Conservation (phyloP, 2,329 filamentous ascomycete species). For the Pseudocercospora fuligena region DNA sequence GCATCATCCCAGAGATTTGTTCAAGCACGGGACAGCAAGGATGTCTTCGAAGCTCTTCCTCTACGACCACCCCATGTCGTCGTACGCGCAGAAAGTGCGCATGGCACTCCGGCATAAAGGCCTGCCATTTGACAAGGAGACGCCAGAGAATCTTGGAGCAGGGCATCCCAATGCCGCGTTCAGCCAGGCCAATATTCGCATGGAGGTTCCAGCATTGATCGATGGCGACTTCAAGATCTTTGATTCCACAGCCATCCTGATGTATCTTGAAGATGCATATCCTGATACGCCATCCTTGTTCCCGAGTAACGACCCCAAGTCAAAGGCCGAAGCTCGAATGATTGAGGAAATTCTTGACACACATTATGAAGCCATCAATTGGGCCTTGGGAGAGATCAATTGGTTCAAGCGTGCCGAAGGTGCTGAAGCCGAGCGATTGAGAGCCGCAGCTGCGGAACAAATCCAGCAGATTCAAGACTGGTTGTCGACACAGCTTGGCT, state of each 20-base stretch:
- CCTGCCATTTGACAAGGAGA: slow-evolving; percentile 42
- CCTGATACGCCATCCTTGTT: slow-evolving; percentile 30
- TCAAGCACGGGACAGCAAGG: neutral
- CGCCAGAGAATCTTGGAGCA: slow-evolving; percentile 44
- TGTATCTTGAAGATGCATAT: slow-evolving; percentile 39
- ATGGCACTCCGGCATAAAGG: slow-evolving; percentile 44
- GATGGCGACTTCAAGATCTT: slow-evolving; percentile 39
- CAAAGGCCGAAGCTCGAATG: slow-evolving; percentile 35
- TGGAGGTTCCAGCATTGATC: slow-evolving; percentile 43
- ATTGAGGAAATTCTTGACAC: slow-evolving; percentile 40
- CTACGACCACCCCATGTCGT: slow-evolving; percentile 39
- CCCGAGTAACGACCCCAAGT: slow-evolving; percentile 24
- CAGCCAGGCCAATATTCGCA: slow-evolving; percentile 39
- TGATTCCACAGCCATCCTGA: slow-evolving; percentile 41
- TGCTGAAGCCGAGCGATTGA: slow-evolving; percentile 31
- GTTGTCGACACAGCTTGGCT: slow-evolving; percentile 33
- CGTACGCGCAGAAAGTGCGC: slow-evolving; percentile 47
- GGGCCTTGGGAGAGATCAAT: slow-evolving; percentile 33
- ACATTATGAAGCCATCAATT: slow-evolving; percentile 41
- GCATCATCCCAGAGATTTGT: neutral
- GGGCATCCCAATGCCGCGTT: slow-evolving; percentile 36
- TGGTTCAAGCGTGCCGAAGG: slow-evolving; percentile 35
- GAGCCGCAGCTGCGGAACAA: slow-evolving; percentile 35
- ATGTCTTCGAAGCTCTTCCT: slow-evolving; percentile 32
- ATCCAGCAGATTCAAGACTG: slow-evolving; percentile 33